Evolutionary conservation across 2,329 filamentous ascomycete genomes (phyloP), one percentile per base, ranked within the genome.

Genomic region (Polychaeton citri): DNA sequence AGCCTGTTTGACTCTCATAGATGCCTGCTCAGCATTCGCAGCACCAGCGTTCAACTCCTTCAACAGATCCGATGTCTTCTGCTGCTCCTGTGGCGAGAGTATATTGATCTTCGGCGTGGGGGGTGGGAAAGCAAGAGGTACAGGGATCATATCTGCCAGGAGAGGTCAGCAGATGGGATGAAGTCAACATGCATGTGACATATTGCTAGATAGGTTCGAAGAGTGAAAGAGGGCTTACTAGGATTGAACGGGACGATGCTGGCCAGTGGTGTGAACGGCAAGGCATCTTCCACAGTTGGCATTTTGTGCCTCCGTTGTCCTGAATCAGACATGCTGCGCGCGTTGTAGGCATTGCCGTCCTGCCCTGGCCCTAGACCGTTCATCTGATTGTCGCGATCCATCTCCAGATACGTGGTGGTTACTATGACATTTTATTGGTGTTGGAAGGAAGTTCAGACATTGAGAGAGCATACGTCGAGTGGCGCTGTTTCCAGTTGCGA

Each of bases 241-340:
- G 81, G 72, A 55, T 81, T 74, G 57, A 88, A 84, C 2, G 83
- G 82, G 35, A 83, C 70, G 33, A 87, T 79, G 3, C 81, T 85
- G 33, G 79, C 82, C 54, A 88, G 79, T 17, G 84, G 83, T 35
- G 82, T 83, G 59, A 78, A 87, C n/a, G 81, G 80, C 32, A 90
- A 66, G 19, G 82, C 82, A 52, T 90, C 81, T 38, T 79, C 72
- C 9, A 90, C 71, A 3, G 64, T 68, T 8, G 66, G 63, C 28
- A 65, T 57, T 15, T 15, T 28, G 4, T 3, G 5, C 24, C 24
- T 28, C 24, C 24, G 12, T 12, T 15, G 24, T 5, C 24, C 24
- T 28, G 12, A 15, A 28, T 28, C 15, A n/a, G n/a, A n/a, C n/a
- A n/a, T n/a, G n/a, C n/a, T n/a, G n/a, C n/a, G n/a, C n/a, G n/a